A percentile compares a stretch with the other conserved stretches of the same genome.
Evolutionary conservation across 2,329 filamentous ascomycete genomes (phyloP).

Genomic region (Cordyceps javanica): DNA sequence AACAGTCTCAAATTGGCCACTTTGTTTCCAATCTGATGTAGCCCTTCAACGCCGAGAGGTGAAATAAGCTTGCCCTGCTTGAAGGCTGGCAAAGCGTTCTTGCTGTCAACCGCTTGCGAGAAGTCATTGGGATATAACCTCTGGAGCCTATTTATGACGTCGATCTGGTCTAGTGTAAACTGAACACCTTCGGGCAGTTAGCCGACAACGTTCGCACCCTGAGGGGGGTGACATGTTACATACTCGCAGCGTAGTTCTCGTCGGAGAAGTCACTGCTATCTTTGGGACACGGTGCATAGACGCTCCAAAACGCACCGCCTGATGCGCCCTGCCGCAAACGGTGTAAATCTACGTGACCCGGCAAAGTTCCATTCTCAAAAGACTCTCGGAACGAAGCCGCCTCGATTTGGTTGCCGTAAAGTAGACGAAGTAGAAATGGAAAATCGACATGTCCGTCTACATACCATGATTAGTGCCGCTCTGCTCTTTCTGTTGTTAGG

Average conservation of each 20-base stretch:
- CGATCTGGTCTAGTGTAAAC: slow-evolving; percentile 68
- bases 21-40: slow-evolving; percentile 91
- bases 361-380: slow-evolving; percentile 65
- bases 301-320: slow-evolving; percentile 91
- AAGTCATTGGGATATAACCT: slow-evolving; percentile 62
- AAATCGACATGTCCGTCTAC: slow-evolving; percentile 88
- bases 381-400: slow-evolving; percentile 62
- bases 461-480: not conserved
- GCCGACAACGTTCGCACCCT: not conserved
- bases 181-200: slow-evolving; percentile 44
- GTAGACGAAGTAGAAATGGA: slow-evolving; percentile 60
- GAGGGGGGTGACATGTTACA: slow-evolving; percentile 18
- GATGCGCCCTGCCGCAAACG: slow-evolving; percentile 64
- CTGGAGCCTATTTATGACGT: slow-evolving; percentile 61
- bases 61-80: slow-evolving; percentile 61
- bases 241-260: slow-evolving; percentile 62
- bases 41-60: slow-evolving; percentile 74
- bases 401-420: slow-evolving; percentile 75
- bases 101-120: slow-evolving; percentile 55
- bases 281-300: slow-evolving; percentile 69
- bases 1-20: slow-evolving; percentile 69
- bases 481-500: not conserved
- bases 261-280: slow-evolving; percentile 70
- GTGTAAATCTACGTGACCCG: slow-evolving; percentile 70
- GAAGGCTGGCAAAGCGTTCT: slow-evolving; percentile 57